Evolutionary conservation across 352 stramenopile species (phyloP), one percentile per base, ranked within the genome.

Genomic region (Elongisporangium senticosum): DNA sequence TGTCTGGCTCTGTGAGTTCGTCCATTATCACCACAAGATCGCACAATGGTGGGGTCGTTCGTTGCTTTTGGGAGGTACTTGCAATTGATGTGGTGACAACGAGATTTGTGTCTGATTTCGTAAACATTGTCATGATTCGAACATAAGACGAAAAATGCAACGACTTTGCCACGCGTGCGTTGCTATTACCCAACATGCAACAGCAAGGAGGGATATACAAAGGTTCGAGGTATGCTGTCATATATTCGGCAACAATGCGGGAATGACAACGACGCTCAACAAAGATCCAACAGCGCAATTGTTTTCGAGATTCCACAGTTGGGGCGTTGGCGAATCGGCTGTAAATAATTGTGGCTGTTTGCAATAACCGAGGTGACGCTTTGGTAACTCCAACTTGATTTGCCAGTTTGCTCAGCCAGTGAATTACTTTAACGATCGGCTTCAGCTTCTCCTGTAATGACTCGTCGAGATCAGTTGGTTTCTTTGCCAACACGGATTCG

Each of bases 21-120:
- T 95, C 75, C 79, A 93, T 90, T 28, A 87, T 64, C 3, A 93
- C 63, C 5, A 95, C 74, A 7, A 93, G 67, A 37, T 89, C 82
- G 51, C 82, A 92, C 5, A 53, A 53, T 13, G 79, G 77, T 3
- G 79, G 72, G 20, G 75, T 58, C 11, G 74, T 61, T 2, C 65
- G 62, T 33, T 77, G 58, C 49, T 78, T 76, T 51, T 82, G 72
- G 4, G 80, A 86, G 7, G 51, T 74, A 3, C 72, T 75, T 3
- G 74, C 68, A n/a, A 95, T 76, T 4, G 83, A 90, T 3, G 86
- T 95, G 3, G 86, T 89, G 33, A 95, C 86, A 55, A 95, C 64
- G 10, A 95, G 69, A 15, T 79, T 86, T 6, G 69, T 86, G n/a
- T 72, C 55, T 4, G 67, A 65, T 7, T 62, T 69, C 7, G 62